Evolutionary conservation across 768 basidiomycete genomes (phyloP).

Genomic region (Psilocybe tampanensis): DNA sequence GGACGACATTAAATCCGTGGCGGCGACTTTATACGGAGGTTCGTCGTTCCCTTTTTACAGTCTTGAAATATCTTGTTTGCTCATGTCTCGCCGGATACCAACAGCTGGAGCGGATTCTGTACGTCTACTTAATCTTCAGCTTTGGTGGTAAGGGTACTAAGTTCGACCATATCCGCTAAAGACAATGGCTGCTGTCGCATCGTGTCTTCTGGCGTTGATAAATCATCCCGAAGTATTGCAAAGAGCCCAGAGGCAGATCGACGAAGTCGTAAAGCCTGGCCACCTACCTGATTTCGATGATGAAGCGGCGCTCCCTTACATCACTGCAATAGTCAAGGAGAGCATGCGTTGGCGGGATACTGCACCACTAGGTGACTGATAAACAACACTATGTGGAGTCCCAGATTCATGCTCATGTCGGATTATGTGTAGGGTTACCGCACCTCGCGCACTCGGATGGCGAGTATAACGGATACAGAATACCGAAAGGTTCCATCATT

Average conservation of each 20-base stretch:
- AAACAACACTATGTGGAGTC: background rate
- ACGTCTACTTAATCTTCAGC: background rate
- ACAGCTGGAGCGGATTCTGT: slow-evolving; percentile 20
- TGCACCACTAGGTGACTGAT: slow-evolving; percentile 23
- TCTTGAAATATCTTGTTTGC: background rate
- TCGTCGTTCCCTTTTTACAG: too few relatives aligned
- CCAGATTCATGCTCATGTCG: background rate
- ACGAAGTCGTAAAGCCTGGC: slow-evolving; percentile 29
- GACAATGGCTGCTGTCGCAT: slow-evolving; percentile 26
- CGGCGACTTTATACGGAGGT: slow-evolving; percentile 26
- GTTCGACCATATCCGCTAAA: background rate
- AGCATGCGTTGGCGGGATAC: slow-evolving; percentile 29
- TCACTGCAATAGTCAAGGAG: slow-evolving; percentile 33
- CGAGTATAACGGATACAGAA: slow-evolving; percentile 30
- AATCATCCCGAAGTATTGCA: slow-evolving; percentile 30
- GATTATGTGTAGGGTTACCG: slow-evolving; percentile 16
- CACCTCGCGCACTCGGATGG: slow-evolving; percentile 26
- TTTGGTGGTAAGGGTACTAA: too few relatives aligned
- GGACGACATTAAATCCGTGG: slow-evolving; percentile 22
- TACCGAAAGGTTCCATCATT: slow-evolving; percentile 34
- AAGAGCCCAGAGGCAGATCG: slow-evolving; percentile 37
- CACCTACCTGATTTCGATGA: slow-evolving; percentile 35
- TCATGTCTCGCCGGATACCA: background rate
- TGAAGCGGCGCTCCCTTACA: slow-evolving; percentile 28
- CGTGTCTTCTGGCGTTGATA: slow-evolving; percentile 33